Percentiles rank a stretch among this genome's conserved stretches.
phyloP scores from a whole-genome alignment of 306 rosid genomes.

The Fragaria ananassa region DNA sequence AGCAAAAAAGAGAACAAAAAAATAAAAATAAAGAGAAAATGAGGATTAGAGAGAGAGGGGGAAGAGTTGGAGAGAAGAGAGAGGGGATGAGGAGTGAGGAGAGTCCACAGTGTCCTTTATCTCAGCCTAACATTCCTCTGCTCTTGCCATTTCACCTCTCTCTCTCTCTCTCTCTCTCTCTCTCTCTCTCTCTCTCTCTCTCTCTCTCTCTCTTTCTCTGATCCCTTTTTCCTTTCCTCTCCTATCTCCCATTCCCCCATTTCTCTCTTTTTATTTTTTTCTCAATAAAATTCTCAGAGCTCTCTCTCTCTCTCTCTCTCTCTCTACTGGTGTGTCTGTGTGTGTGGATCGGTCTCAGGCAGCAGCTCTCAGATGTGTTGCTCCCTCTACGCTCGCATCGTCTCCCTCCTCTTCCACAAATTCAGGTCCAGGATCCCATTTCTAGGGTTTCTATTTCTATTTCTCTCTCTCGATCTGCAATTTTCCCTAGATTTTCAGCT shows the following conservation, averaged over 20 bases:
- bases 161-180: too few relatives aligned
- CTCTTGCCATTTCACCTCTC: conserved; percentile 12
- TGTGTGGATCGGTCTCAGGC: conserved; percentile 26
- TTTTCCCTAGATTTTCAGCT: neutral
- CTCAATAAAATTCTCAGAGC: neutral
- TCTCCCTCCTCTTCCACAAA: conserved; percentile 26
- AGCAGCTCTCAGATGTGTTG: conserved; percentile 28
- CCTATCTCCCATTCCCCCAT: neutral
- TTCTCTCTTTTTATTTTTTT: neutral
- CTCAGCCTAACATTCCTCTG: conserved; percentile 38
- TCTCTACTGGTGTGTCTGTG: neutral
- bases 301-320: neutral
- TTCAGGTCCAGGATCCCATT: conserved; percentile 25
- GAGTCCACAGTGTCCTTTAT: conserved; percentile 35
- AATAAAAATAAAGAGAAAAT: neutral
- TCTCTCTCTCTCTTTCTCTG: too few relatives aligned
- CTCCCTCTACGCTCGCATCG: conserved; percentile 35
- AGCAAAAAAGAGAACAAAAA: too few relatives aligned
- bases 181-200: too few relatives aligned
- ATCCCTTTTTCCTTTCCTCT: conserved; percentile 11
- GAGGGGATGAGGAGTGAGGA: conserved; percentile 7
- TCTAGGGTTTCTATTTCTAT: neutral
- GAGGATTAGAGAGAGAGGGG: neutral
- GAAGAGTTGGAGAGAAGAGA: neutral
- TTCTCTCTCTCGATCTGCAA: conserved; percentile 16